Evolutionary conservation across 768 basidiomycete genomes (phyloP).

Genomic region (Psilocybe tampanensis): DNA sequence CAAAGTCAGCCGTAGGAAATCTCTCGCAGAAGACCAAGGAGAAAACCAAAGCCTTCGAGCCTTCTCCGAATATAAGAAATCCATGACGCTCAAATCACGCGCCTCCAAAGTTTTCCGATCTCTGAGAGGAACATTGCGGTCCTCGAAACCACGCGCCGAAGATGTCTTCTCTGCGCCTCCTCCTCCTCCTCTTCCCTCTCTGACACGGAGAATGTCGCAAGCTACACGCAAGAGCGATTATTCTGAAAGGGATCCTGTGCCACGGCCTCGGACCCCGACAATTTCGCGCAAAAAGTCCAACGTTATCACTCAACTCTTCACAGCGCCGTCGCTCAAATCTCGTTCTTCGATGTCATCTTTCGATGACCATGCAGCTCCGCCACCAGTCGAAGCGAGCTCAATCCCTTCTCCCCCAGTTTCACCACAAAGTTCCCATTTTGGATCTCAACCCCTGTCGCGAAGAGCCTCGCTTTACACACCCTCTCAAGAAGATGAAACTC

Average conservation of each 20-base stretch:
- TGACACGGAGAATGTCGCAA: conserved; percentile 9
- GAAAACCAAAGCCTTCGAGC: conserved; percentile 10
- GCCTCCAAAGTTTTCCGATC: conserved; percentile 40
- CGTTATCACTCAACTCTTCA: conserved; percentile 41
- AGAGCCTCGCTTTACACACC: conserved; percentile 19
- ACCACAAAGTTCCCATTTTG: conserved; percentile 7
- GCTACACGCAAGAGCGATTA: conserved; percentile 9
- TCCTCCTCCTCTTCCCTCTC: conserved; percentile 16
- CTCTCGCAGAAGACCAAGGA: conserved; percentile 2
- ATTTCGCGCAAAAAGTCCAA: conserved; percentile 40
- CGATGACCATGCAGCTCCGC: conserved; percentile 24
- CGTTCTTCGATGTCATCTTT: conserved; percentile 28
- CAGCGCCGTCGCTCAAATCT: conserved; percentile 23
- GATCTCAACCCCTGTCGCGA: conserved; percentile 1
- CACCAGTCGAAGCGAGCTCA: conserved; percentile 23
- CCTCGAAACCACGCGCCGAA: conserved; percentile 38
- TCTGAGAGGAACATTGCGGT: conserved; percentile 19
- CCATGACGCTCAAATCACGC: conserved; percentile 46
- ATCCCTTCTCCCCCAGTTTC: conserved; percentile 16
- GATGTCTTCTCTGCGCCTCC: conserved; percentile 28
- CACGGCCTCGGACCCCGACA: conserved; percentile 34
- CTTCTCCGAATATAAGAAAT: conserved; percentile 29
- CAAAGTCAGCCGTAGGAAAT: conserved; percentile 46
- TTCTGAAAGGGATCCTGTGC: conserved; percentile 15
- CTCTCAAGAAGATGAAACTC: conserved; percentile 15